Evolutionary conservation across 495 filamentous ascomycete genomes (phyloP).

Genomic region (Xylaria longipes): DNA sequence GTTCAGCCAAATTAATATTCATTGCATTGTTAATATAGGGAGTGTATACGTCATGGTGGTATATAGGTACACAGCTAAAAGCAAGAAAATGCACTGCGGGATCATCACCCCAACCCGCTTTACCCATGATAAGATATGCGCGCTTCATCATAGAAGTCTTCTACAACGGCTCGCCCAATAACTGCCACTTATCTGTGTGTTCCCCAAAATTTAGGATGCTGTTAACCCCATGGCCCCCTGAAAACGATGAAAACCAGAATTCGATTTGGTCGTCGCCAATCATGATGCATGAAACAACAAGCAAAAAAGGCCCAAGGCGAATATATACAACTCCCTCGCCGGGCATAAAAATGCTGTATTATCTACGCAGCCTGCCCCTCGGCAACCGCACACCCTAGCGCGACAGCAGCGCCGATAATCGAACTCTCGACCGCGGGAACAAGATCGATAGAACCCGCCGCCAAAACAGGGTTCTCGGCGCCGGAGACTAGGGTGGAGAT

Average conservation of each 20-base stretch:
- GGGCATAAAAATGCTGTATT: not conserved
- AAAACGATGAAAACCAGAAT: not conserved
- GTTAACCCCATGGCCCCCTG: not conserved
- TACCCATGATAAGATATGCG: not conserved
- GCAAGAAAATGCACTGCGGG: constrained; percentile 10
- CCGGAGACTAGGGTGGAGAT: constrained; percentile 54
- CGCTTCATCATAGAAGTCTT: not conserved
- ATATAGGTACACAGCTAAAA: constrained; percentile 13
- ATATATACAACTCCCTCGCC: not conserved
- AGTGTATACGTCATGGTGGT: constrained; percentile 1
- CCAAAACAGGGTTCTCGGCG: constrained; percentile 33
- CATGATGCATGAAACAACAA: constrained; percentile 16
- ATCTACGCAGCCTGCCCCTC: constrained; percentile 23
- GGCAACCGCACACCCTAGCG: constrained; percentile 53
- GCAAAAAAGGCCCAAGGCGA: not conserved
- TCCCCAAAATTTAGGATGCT: not conserved
- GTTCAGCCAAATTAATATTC: not conserved
- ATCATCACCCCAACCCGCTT: not conserved
- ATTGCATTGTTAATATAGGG: not conserved
- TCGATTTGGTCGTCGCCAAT: not conserved
- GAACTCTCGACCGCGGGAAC: constrained; percentile 66
- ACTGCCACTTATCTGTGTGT: not conserved
- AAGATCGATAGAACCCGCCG: constrained; percentile 52
- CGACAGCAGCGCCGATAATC: constrained; percentile 67
- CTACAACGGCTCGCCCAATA: not conserved